Conservation (phyloP, 805 yeast genomes). For the Candida loeiensis region DNA sequence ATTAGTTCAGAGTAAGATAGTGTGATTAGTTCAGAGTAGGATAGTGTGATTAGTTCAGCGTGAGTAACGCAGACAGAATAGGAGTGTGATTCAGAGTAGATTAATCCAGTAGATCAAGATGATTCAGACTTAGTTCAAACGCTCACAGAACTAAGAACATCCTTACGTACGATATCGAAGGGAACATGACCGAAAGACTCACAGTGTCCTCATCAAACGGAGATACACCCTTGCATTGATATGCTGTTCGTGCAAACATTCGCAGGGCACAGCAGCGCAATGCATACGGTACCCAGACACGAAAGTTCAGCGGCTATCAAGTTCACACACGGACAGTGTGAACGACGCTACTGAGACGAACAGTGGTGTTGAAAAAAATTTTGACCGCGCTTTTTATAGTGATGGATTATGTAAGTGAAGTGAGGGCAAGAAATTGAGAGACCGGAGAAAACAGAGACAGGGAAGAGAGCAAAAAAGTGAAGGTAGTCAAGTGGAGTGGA, state of each 20-base stretch:
- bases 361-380: conserved; percentile 4
- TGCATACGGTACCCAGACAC: conserved; percentile 4
- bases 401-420: too few species aligned
- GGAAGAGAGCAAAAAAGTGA: too few species aligned
- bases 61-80: not conserved
- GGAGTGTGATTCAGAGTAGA: not conserved
- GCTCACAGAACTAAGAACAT: not conserved
- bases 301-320: conserved; percentile 12
- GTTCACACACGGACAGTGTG: conserved; percentile 11
- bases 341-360: conserved; percentile 18
- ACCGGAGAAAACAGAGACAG: too few species aligned
- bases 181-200: conserved; percentile 33
- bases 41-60: not conserved
- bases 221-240: conserved; percentile 26
- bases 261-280: conserved; percentile 13
- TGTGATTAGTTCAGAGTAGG: too few species aligned
- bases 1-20: too few species aligned
- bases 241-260: conserved; percentile 10
- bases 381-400: conserved; percentile 1
- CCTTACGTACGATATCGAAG: conserved; percentile 15
- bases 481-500: too few species aligned
- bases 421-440: too few species aligned
- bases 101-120: not conserved
- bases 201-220: conserved; percentile 27
- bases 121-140: not conserved